These are phyloP conservation scores for Adenanthera pavonina DNA, from an alignment of 306 rosid species.

Conservation along the genomic window DNA sequence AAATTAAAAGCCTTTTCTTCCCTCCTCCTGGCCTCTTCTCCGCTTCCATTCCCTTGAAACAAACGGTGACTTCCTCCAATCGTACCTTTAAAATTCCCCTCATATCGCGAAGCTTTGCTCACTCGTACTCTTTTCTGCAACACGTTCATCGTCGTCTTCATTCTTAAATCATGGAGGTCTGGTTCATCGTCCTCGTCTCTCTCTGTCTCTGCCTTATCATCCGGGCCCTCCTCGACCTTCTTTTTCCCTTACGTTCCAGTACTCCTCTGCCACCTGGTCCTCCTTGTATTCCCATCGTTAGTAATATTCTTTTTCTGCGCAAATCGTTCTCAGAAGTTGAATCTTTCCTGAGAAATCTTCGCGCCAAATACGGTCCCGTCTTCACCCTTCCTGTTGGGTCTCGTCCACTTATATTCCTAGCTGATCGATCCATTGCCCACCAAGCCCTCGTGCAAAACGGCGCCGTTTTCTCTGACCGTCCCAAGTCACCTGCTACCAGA, in stretches of 20 bases:
- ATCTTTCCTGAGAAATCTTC: background rate
- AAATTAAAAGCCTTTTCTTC: too few relatives aligned
- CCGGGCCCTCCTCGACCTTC: background rate
- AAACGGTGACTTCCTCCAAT: too few relatives aligned
- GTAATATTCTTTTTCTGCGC: background rate
- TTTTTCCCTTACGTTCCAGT: background rate
- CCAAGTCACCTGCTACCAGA: background rate
- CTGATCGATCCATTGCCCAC: background rate
- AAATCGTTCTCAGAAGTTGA: background rate
- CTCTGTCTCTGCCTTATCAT: background rate
- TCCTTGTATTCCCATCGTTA: background rate
- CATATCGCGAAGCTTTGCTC: background rate
- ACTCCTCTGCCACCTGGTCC: background rate
- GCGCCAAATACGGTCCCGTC: background rate
- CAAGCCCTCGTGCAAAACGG: background rate
- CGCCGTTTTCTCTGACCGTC: background rate
- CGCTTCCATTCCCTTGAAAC: too few relatives aligned
- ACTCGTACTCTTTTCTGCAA: too few relatives aligned
- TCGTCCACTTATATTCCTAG: background rate
- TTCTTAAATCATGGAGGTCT: background rate
- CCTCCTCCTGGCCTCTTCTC: too few relatives aligned
- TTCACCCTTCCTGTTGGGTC: background rate
- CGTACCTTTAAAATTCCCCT: background rate
- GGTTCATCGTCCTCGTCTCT: background rate
- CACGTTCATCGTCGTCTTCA: background rate